Conservation (phyloP, 1,284 basidiomycete genomes). For the Anthracocystis panici-leucophaei region DNA sequence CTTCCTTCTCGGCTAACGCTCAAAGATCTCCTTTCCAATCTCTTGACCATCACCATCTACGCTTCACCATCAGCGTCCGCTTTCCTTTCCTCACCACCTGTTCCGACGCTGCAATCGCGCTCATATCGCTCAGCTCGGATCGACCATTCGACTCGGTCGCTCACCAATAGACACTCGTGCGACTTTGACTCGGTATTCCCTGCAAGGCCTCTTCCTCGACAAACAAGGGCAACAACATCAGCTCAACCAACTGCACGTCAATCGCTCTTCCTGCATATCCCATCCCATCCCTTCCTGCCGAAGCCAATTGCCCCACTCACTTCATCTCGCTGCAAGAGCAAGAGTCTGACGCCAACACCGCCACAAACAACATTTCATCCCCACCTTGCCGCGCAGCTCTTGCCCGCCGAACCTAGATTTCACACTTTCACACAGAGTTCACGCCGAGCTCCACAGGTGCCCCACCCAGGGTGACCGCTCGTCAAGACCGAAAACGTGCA, state of each 20-base stretch:
- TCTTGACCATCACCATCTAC: constrained; percentile 6
- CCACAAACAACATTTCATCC: constrained; percentile 7
- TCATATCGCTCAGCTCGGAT: neutral
- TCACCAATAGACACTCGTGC: neutral
- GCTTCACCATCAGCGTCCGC: constrained; percentile 4
- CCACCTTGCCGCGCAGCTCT: constrained; percentile 10
- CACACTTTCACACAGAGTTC: neutral
- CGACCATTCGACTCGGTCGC: neutral
- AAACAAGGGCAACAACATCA: too few relatives aligned
- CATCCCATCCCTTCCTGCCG: too few relatives aligned
- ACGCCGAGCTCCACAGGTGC: neutral
- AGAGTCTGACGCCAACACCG: neutral
- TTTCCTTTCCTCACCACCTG: neutral
- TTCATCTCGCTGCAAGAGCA: neutral
- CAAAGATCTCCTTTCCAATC: neutral
- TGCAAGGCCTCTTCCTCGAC: too few relatives aligned
- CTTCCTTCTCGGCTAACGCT: neutral
- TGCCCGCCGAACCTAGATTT: constrained; percentile 1
- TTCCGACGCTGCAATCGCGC: neutral
- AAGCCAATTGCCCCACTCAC: neutral
- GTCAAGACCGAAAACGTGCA: constrained; percentile 8
- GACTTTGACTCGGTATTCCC: neutral
- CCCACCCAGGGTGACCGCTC: constrained; percentile 15
- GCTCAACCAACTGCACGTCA: too few relatives aligned
- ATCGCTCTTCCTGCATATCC: too few relatives aligned